Evolutionary conservation across 441 rosid genomes (phyloP).

Genomic region (Croton setiger): DNA sequence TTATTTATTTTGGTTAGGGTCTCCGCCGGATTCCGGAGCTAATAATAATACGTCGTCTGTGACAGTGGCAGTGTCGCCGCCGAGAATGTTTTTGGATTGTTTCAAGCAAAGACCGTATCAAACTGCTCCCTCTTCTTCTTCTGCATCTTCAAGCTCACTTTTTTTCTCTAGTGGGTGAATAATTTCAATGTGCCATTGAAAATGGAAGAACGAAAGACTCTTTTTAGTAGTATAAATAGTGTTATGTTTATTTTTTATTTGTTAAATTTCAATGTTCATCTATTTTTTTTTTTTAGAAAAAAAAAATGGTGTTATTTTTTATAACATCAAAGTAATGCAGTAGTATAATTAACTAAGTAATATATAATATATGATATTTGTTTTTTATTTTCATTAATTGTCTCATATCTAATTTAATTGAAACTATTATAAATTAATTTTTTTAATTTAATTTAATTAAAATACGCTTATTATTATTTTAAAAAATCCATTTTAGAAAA

Average conservation of each 20-base stretch:
- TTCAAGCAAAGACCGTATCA: conserved; percentile 62
- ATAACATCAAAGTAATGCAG: not conserved
- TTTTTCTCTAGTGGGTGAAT: conserved; percentile 61
- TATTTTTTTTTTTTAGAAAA: too few species aligned
- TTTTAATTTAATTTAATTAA: too few species aligned
- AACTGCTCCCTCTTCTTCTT: conserved; percentile 44
- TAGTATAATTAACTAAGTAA: not conserved
- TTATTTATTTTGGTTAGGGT: conserved; percentile 26
- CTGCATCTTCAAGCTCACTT: conserved; percentile 64
- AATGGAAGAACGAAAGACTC: not conserved
- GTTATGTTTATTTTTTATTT: not conserved
- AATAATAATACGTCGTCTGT: conserved; percentile 51
- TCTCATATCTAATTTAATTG: not conserved
- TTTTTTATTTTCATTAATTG: too few species aligned
- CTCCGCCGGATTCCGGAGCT: conserved; percentile 55
- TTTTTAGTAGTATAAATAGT: conserved; percentile 17
- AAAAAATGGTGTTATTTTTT: conserved; percentile 15
- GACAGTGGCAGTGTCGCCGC: conserved; percentile 62
- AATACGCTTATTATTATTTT: too few species aligned
- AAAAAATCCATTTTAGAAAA: too few species aligned
- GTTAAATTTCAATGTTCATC: conserved; percentile 18
- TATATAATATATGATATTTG: not conserved
- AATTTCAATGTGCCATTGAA: not conserved
- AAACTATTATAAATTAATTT: too few species aligned
- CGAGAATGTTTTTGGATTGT: conserved; percentile 70